These are phyloP conservation scores for Chlamydomonas sphaeroides DNA, from an alignment of 139 green algal genomes.

Conservation along the genomic window DNA sequence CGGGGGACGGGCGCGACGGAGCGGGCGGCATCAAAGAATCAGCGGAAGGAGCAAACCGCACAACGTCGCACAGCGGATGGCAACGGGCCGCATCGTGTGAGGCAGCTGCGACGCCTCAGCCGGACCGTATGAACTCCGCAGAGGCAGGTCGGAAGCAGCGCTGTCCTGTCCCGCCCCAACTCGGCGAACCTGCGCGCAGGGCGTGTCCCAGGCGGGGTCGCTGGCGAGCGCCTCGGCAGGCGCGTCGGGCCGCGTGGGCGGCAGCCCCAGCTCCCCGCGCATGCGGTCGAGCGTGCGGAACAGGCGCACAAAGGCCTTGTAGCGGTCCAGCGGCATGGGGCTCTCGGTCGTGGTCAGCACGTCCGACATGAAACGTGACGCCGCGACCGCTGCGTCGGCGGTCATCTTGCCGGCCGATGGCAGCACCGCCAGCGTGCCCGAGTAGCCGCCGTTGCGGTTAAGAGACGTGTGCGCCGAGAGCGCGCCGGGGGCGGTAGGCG, in stretches of 20 bases:
- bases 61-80: no score
- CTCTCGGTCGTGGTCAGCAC: conserved; percentile 23
- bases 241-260: background rate
- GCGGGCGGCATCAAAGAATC: no score
- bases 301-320: conserved; percentile 34
- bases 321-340: conserved; percentile 37
- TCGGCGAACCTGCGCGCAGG: background rate
- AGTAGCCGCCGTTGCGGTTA: conserved; percentile 6
- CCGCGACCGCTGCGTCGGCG: no score
- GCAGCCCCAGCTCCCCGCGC: background rate
- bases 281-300: conserved; percentile 1
- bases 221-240: background rate
- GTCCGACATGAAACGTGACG: conserved; percentile 28
- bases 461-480: background rate
- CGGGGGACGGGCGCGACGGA: no score
- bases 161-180: background rate
- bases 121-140: no score
- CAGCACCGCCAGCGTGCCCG: background rate
- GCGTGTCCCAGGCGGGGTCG: conserved; percentile 13
- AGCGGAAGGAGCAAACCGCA: no score
- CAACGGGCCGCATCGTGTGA: no score
- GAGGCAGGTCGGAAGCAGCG: no score
- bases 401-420: conserved; percentile 2
- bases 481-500: background rate
- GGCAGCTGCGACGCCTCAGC: no score